Conservation (phyloP, 306 rosid species). For the Quercus agrifolia region DNA sequence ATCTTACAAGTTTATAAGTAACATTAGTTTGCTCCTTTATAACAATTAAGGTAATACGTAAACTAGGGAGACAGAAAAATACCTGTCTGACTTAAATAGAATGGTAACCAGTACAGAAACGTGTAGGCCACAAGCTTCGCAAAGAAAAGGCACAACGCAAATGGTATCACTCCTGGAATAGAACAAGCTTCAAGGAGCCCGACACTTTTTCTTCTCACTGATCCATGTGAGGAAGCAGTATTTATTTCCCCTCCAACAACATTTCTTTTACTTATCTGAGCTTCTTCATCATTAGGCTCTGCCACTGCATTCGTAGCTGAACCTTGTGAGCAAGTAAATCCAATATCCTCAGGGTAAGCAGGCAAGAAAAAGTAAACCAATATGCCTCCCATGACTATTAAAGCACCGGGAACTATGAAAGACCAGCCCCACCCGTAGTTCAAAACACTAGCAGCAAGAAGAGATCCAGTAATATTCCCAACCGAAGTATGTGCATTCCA, state of each 20-base stretch:
- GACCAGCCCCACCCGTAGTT: conserved; percentile 94
- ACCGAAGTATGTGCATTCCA: conserved; percentile 89
- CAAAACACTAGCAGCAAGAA: conserved; percentile 71
- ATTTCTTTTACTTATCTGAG: conserved; percentile 12
- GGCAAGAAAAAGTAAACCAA: conserved; percentile 58
- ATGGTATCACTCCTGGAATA: conserved; percentile 81
- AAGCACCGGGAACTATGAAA: conserved; percentile 47
- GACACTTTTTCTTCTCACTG: conserved; percentile 38
- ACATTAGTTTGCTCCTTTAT: not conserved
- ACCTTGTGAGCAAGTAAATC: conserved; percentile 24
- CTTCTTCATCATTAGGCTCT: conserved; percentile 38
- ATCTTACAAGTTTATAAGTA: not conserved
- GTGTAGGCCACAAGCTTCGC: conserved; percentile 92
- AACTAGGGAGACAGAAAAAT: conserved; percentile 2
- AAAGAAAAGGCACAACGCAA: conserved; percentile 78
- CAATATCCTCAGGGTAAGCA: conserved; percentile 71
- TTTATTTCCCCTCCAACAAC: not conserved
- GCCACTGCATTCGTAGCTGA: conserved; percentile 24
- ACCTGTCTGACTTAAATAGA: conserved; percentile 82
- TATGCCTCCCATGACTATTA: conserved; percentile 58
- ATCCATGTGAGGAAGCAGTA: conserved; percentile 13
- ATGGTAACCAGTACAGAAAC: conserved; percentile 77
- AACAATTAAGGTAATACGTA: not conserved
- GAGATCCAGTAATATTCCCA: conserved; percentile 75
- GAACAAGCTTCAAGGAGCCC: conserved; percentile 66